These are phyloP conservation scores for Talaromyces nanjingensis DNA, from an alignment of 495 filamentous ascomycete species.

Conservation along the genomic window DNA sequence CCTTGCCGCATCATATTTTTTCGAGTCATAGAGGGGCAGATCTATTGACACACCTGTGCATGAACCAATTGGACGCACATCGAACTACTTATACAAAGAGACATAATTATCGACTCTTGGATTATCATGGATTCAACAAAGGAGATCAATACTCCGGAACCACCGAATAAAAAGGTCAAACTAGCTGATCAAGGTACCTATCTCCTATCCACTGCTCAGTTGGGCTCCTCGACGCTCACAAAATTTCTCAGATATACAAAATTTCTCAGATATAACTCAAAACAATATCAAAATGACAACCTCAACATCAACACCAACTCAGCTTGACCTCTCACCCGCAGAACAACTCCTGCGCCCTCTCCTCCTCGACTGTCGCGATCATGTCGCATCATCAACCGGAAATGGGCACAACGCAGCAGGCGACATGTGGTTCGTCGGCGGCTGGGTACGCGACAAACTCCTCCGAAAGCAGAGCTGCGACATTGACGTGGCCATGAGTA, in stretches of 20 bases:
- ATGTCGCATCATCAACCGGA: background rate
- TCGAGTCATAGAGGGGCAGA: background rate
- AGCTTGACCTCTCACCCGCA: background rate
- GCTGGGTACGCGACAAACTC: conserved; percentile 7
- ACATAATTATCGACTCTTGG: background rate
- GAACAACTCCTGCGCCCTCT: background rate
- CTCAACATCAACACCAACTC: background rate
- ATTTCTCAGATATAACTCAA: background rate
- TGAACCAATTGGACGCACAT: background rate
- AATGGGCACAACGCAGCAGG: background rate
- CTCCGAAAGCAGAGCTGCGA: background rate
- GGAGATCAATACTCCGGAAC: background rate
- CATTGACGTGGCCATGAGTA: conserved; percentile 1
- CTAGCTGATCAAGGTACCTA: background rate
- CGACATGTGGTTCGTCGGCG: conserved; percentile 6
- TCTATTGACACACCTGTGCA: background rate
- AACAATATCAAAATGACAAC: background rate
- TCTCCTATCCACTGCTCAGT: background rate
- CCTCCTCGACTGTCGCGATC: conserved; percentile 1
- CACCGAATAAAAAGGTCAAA: conserved; percentile 2
- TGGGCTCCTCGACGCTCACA: background rate
- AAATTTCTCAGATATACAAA: background rate
- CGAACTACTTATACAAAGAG: background rate
- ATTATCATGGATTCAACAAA: background rate
- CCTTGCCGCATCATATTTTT: background rate